Evolutionary conservation across 768 basidiomycete genomes (phyloP).

Genomic region (Rhodotorula graminis): DNA sequence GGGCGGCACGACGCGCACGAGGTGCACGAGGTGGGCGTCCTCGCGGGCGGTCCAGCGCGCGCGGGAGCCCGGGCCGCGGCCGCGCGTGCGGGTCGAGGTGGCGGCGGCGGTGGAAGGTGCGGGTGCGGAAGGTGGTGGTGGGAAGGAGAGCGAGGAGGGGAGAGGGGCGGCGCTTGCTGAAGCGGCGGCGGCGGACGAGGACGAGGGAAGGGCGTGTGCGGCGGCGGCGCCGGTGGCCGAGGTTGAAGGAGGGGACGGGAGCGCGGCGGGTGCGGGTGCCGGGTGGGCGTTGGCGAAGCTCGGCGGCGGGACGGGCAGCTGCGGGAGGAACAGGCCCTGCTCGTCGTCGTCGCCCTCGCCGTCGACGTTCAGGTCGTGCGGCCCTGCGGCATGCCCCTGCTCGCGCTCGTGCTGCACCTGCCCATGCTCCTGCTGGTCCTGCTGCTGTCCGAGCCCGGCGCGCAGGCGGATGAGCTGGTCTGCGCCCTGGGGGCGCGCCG

Average conservation of each 20-base stretch:
- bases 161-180: background rate
- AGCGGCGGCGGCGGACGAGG: background rate
- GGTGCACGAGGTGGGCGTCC: constrained; percentile 8
- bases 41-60: constrained; percentile 18
- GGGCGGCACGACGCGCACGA: constrained; percentile 24
- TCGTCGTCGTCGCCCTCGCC: no score
- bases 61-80: constrained; percentile 8
- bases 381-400: background rate
- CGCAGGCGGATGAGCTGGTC: background rate
- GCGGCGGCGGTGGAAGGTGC: background rate
- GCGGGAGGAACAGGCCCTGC: no score
- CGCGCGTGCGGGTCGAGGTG: background rate
- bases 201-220: no score
- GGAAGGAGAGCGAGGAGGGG: background rate
- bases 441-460: background rate
- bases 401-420: background rate
- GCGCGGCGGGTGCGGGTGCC: no score
- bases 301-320: no score
- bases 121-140: no score
- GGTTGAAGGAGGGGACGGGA: no score
- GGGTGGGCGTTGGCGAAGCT: no score
- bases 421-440: background rate
- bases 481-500: background rate
- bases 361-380: no score
- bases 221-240: no score